Evolutionary conservation across 2,329 filamentous ascomycete genomes (phyloP), one percentile per base, ranked within the genome.

Genomic region (Pestalotiopsis sp.): DNA sequence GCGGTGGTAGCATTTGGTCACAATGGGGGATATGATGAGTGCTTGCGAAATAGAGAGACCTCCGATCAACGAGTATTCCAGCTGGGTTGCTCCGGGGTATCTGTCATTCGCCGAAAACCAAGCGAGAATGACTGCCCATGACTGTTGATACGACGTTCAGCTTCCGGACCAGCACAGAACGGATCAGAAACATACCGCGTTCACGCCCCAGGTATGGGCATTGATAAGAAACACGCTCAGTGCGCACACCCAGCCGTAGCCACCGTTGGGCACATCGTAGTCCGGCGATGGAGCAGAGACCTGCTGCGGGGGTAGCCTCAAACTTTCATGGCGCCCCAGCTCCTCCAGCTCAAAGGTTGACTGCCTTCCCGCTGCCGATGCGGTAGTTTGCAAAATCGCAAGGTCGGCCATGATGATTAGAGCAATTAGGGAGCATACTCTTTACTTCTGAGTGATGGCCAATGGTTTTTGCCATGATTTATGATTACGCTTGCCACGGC

Each of bases 31-130:
- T 14, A 82, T 72, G 4, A 83, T 69, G 59, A 82, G 75, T 3
- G 77, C 74, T 58, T 76, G 80, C 1, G 83, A 85, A 68, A 89
- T 85, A 41, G 83, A 86, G 0, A 91, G 81, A 0, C 86, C 86
- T 27, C 89, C 89, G 20, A 91, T 83, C 69, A 91, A 86, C 31
- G 89, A 88, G 71, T 86, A 91, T 25, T 88, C 81, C 0, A 90
- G 80, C 2, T 81, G 79, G 0, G 84, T 85, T 0, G 87, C 85
- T 2, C 82, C 81, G 0, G 86, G 82, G 70, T 86, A 89, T 65
- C 81, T 81, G 49, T 84, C 77, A 66, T 83, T 83, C 14, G 81
- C 75, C 7, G 90, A 82, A 73, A 89, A 91, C 72, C 87, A 80
- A 0, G 86, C 85, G 5, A 90, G 83, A 72, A 89, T 89, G 36